A percentile compares a stretch with the other conserved stretches of the same genome.
Conservation (phyloP, 352 stramenopile genomes). For the Phytopythium mirpurense region DNA sequence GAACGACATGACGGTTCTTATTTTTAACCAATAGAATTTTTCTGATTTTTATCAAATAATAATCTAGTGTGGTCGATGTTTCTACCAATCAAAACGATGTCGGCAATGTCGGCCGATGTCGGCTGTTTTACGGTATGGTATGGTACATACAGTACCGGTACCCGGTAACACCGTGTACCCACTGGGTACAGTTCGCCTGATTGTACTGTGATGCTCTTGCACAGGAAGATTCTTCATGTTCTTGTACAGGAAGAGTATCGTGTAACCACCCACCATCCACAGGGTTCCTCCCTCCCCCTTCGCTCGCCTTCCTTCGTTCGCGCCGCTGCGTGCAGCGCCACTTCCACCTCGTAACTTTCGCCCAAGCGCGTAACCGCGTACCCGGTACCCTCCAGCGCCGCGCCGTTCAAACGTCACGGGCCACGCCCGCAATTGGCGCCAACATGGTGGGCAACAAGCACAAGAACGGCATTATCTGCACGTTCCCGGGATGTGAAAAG, state of each 20-base stretch:
- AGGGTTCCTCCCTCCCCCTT: not conserved
- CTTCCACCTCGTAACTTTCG: constrained; percentile 1
- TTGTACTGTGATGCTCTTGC: too few species aligned
- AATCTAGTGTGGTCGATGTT: too few species aligned
- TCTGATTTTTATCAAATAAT: too few species aligned
- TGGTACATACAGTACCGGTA: too few species aligned
- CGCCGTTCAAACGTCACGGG: not conserved
- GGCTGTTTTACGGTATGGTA: too few species aligned
- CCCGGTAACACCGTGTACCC: too few species aligned
- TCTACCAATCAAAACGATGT: too few species aligned
- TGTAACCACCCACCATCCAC: constrained; percentile 14
- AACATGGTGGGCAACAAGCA: constrained; percentile 83
- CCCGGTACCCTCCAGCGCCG: constrained; percentile 7
- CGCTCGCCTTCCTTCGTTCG: not conserved
- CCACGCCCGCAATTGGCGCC: constrained; percentile 1
- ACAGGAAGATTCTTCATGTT: constrained; percentile 1
- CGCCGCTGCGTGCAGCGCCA: not conserved
- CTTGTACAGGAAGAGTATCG: constrained; percentile 16
- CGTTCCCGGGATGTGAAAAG: constrained; percentile 76
- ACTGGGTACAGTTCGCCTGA: too few species aligned
- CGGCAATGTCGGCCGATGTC: too few species aligned
- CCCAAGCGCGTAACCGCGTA: constrained; percentile 9
- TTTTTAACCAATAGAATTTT: too few species aligned
- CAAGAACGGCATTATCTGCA: constrained; percentile 87
- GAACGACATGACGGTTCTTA: too few species aligned